Evolutionary conservation across 495 filamentous ascomycete species (phyloP).

Genomic region (Neurospora sp.): DNA sequence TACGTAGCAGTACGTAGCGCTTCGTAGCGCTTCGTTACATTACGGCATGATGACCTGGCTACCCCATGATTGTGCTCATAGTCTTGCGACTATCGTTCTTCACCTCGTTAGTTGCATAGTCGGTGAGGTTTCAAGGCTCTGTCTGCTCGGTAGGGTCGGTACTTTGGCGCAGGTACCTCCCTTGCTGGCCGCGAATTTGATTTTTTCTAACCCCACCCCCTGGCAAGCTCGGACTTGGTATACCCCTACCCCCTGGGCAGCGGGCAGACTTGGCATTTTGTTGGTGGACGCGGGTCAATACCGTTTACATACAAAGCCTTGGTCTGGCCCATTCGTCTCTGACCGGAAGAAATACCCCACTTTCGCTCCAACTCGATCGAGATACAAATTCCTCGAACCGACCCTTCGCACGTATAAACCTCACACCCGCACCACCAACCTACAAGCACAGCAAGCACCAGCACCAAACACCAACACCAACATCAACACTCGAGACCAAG

Average conservation of each 20-base stretch:
- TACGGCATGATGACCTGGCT: not conserved
- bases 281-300: conserved; percentile 4
- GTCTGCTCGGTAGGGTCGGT: not conserved
- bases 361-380: not conserved
- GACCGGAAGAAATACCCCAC: not conserved
- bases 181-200: not conserved
- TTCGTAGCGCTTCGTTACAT: not conserved
- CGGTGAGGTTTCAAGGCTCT: not conserved
- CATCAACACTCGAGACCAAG: not conserved
- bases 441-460: not conserved
- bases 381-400: not conserved
- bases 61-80: not conserved
- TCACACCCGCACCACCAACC: not conserved
- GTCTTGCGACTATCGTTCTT: not conserved
- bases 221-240: conserved; percentile 3
- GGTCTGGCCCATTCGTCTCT: conserved; percentile 13
- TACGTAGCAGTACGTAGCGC: not conserved
- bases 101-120: not conserved
- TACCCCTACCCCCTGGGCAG: conserved; percentile 1
- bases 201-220: not conserved
- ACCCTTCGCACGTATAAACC: not conserved
- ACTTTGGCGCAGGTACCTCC: not conserved
- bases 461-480: conserved; percentile 1
- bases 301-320: conserved; percentile 6
- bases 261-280: not conserved